Conservation (phyloP, 2,329 filamentous ascomycete genomes). For the Aspergillus pseudonomiae region DNA sequence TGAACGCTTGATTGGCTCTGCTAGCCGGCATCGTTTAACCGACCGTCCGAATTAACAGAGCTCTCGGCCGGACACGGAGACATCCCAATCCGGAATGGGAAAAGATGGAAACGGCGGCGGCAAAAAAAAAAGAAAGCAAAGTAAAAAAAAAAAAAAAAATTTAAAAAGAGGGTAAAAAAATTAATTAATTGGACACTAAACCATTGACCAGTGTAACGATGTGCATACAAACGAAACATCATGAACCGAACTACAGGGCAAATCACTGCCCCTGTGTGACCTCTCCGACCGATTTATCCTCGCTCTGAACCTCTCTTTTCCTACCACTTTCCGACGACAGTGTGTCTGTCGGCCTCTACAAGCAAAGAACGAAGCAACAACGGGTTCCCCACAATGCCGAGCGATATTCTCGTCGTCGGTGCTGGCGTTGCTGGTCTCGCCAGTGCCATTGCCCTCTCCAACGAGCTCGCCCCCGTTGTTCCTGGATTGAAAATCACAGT, state of each 20-base stretch:
- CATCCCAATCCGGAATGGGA: neutral
- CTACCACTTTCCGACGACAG: neutral
- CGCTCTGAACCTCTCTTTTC: neutral
- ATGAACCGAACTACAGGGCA: neutral
- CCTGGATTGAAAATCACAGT: constrained; percentile 28
- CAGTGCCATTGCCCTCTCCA: constrained; percentile 22
- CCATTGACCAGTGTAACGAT: neutral
- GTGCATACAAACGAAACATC: constrained; percentile 1
- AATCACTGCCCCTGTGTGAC: neutral
- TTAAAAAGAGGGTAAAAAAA: neutral
- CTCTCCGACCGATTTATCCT: neutral
- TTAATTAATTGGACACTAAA: constrained; percentile 1
- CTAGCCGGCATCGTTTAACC: neutral
- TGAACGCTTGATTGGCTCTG: neutral
- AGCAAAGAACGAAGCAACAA: neutral
- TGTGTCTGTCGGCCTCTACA: neutral
- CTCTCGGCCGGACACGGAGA: constrained; percentile 4
- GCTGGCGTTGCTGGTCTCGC: constrained; percentile 27
- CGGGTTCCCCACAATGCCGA: constrained; percentile 7
- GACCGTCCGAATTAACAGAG: neutral
- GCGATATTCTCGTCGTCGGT: constrained; percentile 26
- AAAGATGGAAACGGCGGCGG: neutral
- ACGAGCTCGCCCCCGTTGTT: constrained; percentile 18
- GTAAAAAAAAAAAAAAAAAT: neutral
- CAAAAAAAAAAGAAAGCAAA: neutral